Evolutionary conservation across 768 basidiomycete genomes (phyloP), one percentile per base, ranked within the genome.

Genomic region (Lyophyllum shimeji): DNA sequence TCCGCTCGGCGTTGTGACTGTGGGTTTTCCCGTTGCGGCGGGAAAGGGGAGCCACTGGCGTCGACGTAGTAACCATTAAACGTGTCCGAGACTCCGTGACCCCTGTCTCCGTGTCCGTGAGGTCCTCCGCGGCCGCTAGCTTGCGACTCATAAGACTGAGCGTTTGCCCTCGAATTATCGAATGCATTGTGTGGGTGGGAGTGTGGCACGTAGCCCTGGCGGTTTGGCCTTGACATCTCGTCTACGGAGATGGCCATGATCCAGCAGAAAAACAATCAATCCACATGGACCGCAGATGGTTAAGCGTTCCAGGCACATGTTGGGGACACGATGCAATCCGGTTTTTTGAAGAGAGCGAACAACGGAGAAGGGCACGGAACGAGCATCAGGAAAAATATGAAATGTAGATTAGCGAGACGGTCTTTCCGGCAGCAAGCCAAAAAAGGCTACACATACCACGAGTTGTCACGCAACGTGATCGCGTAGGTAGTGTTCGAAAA

Each of bases 391-490:
- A 34, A 56, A 31, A 24, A 50, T 39, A 45, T 40, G 46, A 53
- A 57, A 54, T 47, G 55, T 33, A 55, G 46, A 58, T 61, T 50
- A 61, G 62, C 53, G 46, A 37, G 33, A 25, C 39, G 58, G 39
- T 59, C 51, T 23, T 46, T 34, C 23, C 34, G 44, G 24, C 7
- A 34, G 29, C 29, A 4, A 45, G 17, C 55, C 54, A 42, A 60
- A 20, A 63, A 64, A 63, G 59, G 63, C 40, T 58, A 57, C 43
- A 51, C 61, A 12, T 31, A 64, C 63, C 51, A 45, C 18, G 34
- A 37, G 15, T 39, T 50, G 58, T 60, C 60, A 63, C 64, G 46
- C 23, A 61, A 58, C 53, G 60, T 57, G 55, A 62, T 60, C 57
- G 51, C 17, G 55, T 42, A 57, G 21, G 50, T 46, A 52, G 23